A percentile compares a stretch with the other conserved stretches of the same genome.
Conservation (phyloP, 148 eudicot genomes). For the Suaeda aralocaspica region DNA sequence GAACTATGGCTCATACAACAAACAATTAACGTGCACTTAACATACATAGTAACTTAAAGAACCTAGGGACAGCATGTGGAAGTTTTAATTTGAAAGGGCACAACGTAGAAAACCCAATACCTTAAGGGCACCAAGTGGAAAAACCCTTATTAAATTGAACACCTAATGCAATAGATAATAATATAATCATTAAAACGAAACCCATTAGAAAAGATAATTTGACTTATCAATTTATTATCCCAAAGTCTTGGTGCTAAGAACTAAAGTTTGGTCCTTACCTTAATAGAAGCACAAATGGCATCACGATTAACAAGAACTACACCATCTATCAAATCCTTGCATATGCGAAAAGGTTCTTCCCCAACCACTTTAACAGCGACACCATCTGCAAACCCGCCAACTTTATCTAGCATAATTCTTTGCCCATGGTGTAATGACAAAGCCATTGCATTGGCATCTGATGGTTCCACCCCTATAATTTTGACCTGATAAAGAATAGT, state of each 20-base stretch:
- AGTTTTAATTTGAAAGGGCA: too few species aligned
- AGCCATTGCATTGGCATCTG: conserved; percentile 98
- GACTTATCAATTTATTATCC: too few species aligned
- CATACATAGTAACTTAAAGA: too few species aligned
- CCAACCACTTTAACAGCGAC: conserved; percentile 98
- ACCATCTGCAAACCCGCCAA: conserved; percentile 98
- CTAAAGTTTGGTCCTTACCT: conserved; percentile 39
- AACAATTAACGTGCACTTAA: too few species aligned
- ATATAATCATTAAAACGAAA: background rate
- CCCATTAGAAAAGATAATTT: background rate
- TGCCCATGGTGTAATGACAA: conserved; percentile 82
- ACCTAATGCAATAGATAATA: background rate
- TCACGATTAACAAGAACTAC: conserved; percentile 96
- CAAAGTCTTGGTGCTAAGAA: background rate
- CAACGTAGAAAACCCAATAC: too few species aligned
- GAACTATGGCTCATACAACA: too few species aligned
- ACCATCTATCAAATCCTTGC: conserved; percentile 84
- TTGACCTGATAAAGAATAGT: conserved; percentile 44
- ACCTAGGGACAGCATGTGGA: too few species aligned
- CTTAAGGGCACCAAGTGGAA: too few species aligned
- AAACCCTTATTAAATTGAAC: background rate
- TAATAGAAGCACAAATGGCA: conserved; percentile 98
- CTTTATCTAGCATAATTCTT: conserved; percentile 78
- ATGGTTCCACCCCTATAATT: conserved; percentile 92
- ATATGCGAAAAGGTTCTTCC: conserved; percentile 79